Percentiles rank a stretch among this genome's conserved stretches.
Conservation (phyloP, 768 basidiomycete genomes). For the Boletales sp. region DNA sequence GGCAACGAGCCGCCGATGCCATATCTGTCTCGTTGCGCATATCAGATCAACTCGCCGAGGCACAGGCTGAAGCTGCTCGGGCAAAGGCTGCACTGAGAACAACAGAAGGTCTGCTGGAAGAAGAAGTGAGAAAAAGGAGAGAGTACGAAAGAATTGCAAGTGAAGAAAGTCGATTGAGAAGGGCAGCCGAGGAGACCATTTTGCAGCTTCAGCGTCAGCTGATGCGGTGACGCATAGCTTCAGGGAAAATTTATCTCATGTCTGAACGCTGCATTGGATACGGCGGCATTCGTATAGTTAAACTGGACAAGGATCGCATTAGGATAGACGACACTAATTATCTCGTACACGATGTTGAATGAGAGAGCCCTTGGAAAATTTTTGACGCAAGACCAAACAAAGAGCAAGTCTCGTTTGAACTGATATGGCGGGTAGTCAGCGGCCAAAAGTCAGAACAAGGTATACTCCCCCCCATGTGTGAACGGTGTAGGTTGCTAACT, state of each 20-base stretch:
- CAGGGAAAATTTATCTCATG: neutral
- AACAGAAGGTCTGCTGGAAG: conserved; percentile 56
- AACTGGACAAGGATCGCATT: neutral
- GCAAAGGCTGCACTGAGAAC: conserved; percentile 51
- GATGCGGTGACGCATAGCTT: neutral
- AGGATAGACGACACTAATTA: conserved; percentile 8
- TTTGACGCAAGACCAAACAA: neutral
- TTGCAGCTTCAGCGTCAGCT: conserved; percentile 31
- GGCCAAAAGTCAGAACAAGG: conserved; percentile 46
- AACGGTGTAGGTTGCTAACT: conserved; percentile 7
- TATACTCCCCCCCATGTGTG: conserved; percentile 1
- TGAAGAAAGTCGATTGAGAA: conserved; percentile 46
- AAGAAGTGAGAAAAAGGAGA: conserved; percentile 53
- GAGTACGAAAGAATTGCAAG: conserved; percentile 54
- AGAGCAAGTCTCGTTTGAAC: neutral
- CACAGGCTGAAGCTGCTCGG: conserved; percentile 57
- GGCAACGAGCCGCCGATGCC: conserved; percentile 66
- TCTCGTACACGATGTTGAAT: too few relatives aligned
- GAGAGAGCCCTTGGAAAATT: too few relatives aligned
- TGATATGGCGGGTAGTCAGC: conserved; percentile 26
- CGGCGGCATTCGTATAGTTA: neutral
- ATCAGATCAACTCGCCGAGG: conserved; percentile 66
- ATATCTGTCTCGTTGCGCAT: conserved; percentile 60
- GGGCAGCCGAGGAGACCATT: conserved; percentile 49
- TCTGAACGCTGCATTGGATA: neutral